These are phyloP conservation scores for Beauveria medogensis DNA, from an alignment of 2,329 filamentous ascomycete species.

Conservation along the genomic window DNA sequence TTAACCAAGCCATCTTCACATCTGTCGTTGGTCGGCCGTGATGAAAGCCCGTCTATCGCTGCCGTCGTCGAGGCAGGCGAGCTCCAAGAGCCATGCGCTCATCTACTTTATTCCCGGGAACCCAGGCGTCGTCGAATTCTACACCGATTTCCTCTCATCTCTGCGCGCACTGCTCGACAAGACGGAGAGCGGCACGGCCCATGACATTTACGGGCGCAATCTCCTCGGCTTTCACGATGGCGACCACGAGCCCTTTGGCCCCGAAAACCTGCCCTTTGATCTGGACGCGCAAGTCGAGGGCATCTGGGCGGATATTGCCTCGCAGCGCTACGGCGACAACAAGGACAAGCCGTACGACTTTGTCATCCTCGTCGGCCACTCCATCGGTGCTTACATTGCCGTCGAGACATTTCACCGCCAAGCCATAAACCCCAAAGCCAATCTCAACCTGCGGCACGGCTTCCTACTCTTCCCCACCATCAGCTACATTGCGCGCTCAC, in stretches of 20 bases:
- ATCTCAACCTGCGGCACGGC: conserved; percentile 39
- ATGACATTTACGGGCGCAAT: conserved; percentile 51
- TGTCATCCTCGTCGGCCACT: conserved; percentile 65
- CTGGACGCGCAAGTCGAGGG: conserved; percentile 46
- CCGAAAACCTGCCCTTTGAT: conserved; percentile 36
- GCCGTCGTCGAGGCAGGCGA: conserved; percentile 19
- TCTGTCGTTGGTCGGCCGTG: not conserved
- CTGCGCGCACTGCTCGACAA: conserved; percentile 46
- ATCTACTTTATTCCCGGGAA: conserved; percentile 72
- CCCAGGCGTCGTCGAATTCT: conserved; percentile 68
- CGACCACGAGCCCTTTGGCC: conserved; percentile 39
- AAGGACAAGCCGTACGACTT: conserved; percentile 36
- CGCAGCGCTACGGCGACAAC: conserved; percentile 19
- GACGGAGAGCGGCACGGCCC: conserved; percentile 27
- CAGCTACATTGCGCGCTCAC: conserved; percentile 58
- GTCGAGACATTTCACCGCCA: conserved; percentile 59
- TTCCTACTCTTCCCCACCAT: conserved; percentile 69
- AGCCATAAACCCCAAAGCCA: conserved; percentile 30
- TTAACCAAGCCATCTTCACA: too few relatives aligned
- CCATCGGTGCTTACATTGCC: conserved; percentile 63
- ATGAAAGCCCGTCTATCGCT: conserved; percentile 18
- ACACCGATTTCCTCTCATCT: conserved; percentile 55
- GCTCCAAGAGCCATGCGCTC: conserved; percentile 32
- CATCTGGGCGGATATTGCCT: conserved; percentile 30
- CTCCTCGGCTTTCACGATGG: conserved; percentile 50